Evolutionary conservation across 352 stramenopile genomes (phyloP).

Genomic region (Phytophthora citricola): DNA sequence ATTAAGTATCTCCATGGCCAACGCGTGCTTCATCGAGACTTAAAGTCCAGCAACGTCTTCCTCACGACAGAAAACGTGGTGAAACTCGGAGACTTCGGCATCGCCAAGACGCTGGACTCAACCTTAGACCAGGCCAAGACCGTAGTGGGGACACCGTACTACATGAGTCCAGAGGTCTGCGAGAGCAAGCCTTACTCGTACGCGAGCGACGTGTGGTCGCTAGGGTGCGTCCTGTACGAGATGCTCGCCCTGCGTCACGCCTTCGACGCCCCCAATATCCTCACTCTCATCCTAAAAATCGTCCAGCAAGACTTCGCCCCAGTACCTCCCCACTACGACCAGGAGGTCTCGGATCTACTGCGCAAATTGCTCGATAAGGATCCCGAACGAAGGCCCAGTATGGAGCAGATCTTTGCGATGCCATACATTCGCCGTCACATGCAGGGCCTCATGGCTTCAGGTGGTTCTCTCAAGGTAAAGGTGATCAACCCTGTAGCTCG

Average conservation of each 20-base stretch:
- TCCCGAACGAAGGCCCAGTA: conserved; percentile 64
- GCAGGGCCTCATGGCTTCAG: conserved; percentile 66
- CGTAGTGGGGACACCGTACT: conserved; percentile 93
- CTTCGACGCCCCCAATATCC: conserved; percentile 87
- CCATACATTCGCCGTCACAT: conserved; percentile 83
- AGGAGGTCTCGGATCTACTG: conserved; percentile 61
- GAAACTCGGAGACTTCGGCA: conserved; percentile 95
- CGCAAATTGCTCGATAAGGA: conserved; percentile 68
- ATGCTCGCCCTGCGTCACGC: conserved; percentile 85
- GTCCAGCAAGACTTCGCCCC: conserved; percentile 79
- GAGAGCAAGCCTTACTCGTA: conserved; percentile 93
- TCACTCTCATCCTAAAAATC: conserved; percentile 86
- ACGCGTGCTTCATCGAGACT: conserved; percentile 92
- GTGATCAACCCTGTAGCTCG: conserved; percentile 39
- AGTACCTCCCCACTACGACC: conserved; percentile 65
- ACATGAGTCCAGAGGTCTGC: conserved; percentile 95
- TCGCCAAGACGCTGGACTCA: conserved; percentile 87
- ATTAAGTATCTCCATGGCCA: conserved; percentile 95
- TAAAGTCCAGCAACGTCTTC: conserved; percentile 96
- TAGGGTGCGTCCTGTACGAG: conserved; percentile 93
- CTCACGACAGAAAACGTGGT: conserved; percentile 86
- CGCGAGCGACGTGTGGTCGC: conserved; percentile 93
- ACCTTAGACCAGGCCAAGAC: conserved; percentile 89
- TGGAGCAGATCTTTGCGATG: conserved; percentile 79
- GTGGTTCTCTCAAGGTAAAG: conserved; percentile 58